A percentile compares a stretch with the other conserved stretches of the same genome.
Evolutionary conservation across 805 yeast species (phyloP).

Genomic region (Sugiyamaella chiloensis): DNA sequence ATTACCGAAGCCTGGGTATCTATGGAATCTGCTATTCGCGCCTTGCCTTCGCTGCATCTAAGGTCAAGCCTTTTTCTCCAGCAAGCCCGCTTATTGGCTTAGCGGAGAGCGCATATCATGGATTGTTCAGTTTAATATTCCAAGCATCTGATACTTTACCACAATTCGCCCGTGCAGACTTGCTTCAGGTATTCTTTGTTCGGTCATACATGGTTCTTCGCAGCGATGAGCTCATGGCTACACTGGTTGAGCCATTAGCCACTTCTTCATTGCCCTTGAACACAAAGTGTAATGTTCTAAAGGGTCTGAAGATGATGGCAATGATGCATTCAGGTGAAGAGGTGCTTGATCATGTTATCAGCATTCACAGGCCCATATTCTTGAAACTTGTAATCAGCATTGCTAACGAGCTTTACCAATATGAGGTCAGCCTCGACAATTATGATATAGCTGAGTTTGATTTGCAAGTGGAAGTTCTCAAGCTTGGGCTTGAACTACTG

Average conservation of each 20-base stretch:
- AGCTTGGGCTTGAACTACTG: constrained; percentile 10
- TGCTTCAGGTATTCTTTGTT: constrained; percentile 18
- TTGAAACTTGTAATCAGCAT: constrained; percentile 10
- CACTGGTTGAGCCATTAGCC: constrained; percentile 14
- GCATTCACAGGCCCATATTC: constrained; percentile 2
- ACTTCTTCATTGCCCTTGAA: constrained; percentile 8
- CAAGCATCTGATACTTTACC: constrained; percentile 5
- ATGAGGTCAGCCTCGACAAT: background rate
- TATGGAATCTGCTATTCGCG: constrained; percentile 11
- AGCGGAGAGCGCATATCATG: constrained; percentile 12
- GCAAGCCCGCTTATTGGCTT: constrained; percentile 10
- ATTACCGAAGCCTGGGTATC: constrained; percentile 9
- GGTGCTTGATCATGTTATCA: constrained; percentile 9
- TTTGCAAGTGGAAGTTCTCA: constrained; percentile 14
- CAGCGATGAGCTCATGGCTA: constrained; percentile 8
- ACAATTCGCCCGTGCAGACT: constrained; percentile 12
- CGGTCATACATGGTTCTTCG: constrained; percentile 15
- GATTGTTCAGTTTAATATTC: constrained; percentile 14
- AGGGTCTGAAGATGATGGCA: constrained; percentile 17
- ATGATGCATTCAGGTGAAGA: constrained; percentile 15
- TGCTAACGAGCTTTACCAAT: constrained; percentile 9
- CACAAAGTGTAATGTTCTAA: constrained; percentile 16
- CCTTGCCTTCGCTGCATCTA: constrained; percentile 21
- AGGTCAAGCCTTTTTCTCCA: constrained; percentile 12
- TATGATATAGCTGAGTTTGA: constrained; percentile 4